Conservation (phyloP, 257 asterid genomes). For the Linaria vulgaris region DNA sequence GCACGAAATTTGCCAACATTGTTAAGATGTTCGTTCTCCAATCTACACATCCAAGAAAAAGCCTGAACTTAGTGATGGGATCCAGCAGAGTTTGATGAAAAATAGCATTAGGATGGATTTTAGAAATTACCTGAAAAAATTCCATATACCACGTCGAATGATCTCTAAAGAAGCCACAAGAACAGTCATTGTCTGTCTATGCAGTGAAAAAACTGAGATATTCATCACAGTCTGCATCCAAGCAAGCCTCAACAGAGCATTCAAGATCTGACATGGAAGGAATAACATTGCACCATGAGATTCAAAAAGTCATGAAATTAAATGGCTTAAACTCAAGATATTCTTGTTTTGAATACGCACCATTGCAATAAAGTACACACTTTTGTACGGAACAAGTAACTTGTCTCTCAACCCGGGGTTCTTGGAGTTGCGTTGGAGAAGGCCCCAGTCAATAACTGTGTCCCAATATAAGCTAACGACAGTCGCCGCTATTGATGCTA, state of each 20-base stretch:
- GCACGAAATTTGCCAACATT: constrained; percentile 73
- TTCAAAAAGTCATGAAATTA: background rate
- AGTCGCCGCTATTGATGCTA: constrained; percentile 41
- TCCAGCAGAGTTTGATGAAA: background rate
- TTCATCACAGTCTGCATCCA: constrained; percentile 70
- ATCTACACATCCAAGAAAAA: constrained; percentile 33
- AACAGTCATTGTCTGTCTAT: constrained; percentile 42
- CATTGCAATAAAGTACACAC: constrained; percentile 53
- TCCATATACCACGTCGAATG: constrained; percentile 73
- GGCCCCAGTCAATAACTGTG: constrained; percentile 64
- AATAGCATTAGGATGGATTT: background rate
- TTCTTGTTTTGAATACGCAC: constrained; percentile 31
- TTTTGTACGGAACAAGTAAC: constrained; percentile 50
- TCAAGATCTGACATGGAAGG: constrained; percentile 36
- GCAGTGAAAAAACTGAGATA: constrained; percentile 37
- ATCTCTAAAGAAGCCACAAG: constrained; percentile 60
- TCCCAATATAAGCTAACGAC: constrained; percentile 53
- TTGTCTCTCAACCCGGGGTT: constrained; percentile 64
- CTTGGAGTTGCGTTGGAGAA: constrained; percentile 42
- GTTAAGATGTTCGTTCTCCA: constrained; percentile 79
- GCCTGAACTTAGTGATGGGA: background rate
- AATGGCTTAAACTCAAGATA: background rate
- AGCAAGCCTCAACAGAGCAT: constrained; percentile 53
- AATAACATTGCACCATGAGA: background rate
- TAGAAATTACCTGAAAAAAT: constrained; percentile 51